phyloP scores from a whole-genome alignment of 305 asterid species.

The Plantago coronopus region DNA sequence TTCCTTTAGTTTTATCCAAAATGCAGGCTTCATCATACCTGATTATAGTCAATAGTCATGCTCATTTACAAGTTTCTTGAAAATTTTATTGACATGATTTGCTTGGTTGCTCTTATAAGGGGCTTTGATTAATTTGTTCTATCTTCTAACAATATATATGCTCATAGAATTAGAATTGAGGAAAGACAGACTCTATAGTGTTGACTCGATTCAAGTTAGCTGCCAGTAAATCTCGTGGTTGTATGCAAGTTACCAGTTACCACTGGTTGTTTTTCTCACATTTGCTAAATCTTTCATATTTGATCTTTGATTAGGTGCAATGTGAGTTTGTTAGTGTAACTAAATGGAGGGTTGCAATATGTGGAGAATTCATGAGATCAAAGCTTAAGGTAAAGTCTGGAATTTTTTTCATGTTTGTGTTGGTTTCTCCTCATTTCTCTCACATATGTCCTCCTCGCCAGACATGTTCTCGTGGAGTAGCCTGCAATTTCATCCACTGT shows the following conservation, averaged over 20 bases:
- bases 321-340: constrained; percentile 85
- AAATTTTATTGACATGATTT: not conserved
- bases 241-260: not conserved
- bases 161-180: too few relatives aligned
- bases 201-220: not conserved
- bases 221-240: not conserved
- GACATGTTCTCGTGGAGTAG: constrained; percentile 84
- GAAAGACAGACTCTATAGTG: too few relatives aligned
- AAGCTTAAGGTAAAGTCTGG: constrained; percentile 53
- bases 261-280: too few relatives aligned
- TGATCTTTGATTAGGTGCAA: constrained; percentile 44
- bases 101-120: constrained; percentile 5
- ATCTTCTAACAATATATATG: too few relatives aligned
- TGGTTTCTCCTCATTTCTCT: constrained; percentile 20
- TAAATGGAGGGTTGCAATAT: constrained; percentile 92
- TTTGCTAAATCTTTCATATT: constrained; percentile 6
- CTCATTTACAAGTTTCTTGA: too few relatives aligned
- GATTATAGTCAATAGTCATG: constrained; percentile 8
- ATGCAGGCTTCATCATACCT: not conserved
- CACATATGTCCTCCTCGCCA: constrained; percentile 29
- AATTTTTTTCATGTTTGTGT: constrained; percentile 8
- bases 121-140: not conserved
- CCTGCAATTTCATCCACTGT: constrained; percentile 96
- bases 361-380: constrained; percentile 93
- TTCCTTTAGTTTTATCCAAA: constrained; percentile 26